Evolutionary conservation across 495 filamentous ascomycete species (phyloP).

Genomic region (Lichenothelia convexa): DNA sequence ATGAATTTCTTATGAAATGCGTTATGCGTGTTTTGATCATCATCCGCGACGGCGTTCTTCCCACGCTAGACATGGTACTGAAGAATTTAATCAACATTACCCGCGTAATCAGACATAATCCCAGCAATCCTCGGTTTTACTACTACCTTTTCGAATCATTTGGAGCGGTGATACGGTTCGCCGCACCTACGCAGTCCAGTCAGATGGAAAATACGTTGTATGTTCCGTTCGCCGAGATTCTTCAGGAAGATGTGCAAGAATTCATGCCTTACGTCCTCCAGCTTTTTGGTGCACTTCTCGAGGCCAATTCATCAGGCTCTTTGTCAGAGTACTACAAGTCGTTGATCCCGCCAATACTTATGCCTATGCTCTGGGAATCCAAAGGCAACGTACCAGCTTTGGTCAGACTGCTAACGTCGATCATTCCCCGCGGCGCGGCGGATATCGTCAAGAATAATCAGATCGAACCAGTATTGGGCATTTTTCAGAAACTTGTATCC

Average conservation of each 20-base stretch:
- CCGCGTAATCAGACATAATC: constrained; percentile 72
- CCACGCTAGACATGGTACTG: constrained; percentile 55
- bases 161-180: constrained; percentile 82
- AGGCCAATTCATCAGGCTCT: constrained; percentile 53
- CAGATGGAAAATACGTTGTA: constrained; percentile 66
- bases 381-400: constrained; percentile 86
- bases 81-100: constrained; percentile 71
- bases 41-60: constrained; percentile 55
- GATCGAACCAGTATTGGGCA: constrained; percentile 62
- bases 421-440: constrained; percentile 56
- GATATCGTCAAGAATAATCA: constrained; percentile 59
- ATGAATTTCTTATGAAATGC: constrained; percentile 96
- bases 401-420: constrained; percentile 61
- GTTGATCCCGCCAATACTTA: constrained; percentile 55
- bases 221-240: constrained; percentile 52
- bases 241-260: constrained; percentile 70
- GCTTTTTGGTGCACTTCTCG: constrained; percentile 73
- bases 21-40: constrained; percentile 94
- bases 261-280: constrained; percentile 96
- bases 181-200: constrained; percentile 44
- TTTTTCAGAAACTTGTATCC: constrained; percentile 75
- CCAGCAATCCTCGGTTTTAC: constrained; percentile 93
- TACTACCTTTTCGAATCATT: constrained; percentile 95
- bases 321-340: constrained; percentile 60
- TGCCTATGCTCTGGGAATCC: constrained; percentile 66